Base-by-base conservation (phyloP, 2,329 filamentous ascomycete genomes). In the Exophiala alcalophila region DNA sequence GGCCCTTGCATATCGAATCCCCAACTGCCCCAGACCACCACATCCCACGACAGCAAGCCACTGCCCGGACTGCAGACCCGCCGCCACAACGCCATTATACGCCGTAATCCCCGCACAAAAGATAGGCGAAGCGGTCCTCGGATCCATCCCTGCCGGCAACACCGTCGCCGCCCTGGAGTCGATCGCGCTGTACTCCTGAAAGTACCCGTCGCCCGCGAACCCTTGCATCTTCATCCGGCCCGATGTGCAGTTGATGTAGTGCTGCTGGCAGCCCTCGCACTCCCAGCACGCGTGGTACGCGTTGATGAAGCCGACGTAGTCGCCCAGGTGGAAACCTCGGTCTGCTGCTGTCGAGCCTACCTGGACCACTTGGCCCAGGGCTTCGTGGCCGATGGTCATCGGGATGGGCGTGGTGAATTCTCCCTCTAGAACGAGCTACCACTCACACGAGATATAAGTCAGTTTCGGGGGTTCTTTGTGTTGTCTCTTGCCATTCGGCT, bases 1-100 rank as follows among this genome's bases (percentile, higher is more conserved):
- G 2, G 53, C 53, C 35, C 57, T 59, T 7, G 55, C 54, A 43
- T 68, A 59, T 26, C 57, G 54, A n/a, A 56, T 49, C 1, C 50
- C 54, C 12, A 59, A 35, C 18, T 57, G 53, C 3, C 57, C 57
- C 2, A 59, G 47, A 12, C 57, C 57, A 5, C 55, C 57, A 15
- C 41, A 47, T 40, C 44, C 50, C 10, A 57, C 49, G 3, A 54
- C 44, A 3, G 47, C 51, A 1, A 59, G 18, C 51, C 50, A 57
- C 16, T 56, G 44, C 2, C 54, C 53, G 2, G 41, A 36, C 19
- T 40, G 39, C 10, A 45, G 35, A 9, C 16, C 19, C 15, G 28
- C 34, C 2, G 35, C 34, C 18, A 35, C 35, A 14, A 45, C 42
- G 10, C 35, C 42, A 19, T 45, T 28, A 11, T 40, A 45, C n/a